A percentile compares a stretch with the other conserved stretches of the same genome.
Conservation (phyloP, 192 early-diverging fungal genomes). For the Polychytrium aggregatum region DNA sequence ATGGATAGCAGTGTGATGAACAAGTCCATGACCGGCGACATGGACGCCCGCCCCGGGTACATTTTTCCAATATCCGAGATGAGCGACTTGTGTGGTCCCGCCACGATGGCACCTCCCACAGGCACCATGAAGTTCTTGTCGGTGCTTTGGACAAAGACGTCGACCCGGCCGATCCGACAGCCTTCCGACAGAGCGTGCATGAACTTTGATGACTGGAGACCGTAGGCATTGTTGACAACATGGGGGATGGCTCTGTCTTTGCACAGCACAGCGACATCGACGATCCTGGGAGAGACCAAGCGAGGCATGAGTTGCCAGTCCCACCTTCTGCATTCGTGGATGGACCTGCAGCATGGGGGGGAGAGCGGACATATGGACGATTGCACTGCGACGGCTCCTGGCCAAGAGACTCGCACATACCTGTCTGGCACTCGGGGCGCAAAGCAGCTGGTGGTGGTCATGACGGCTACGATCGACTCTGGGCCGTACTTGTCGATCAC, state of each 20-base stretch:
- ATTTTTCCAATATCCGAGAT: not conserved
- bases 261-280: not conserved
- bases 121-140: constrained; percentile 8
- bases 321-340: too few species aligned
- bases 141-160: not conserved
- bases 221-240: constrained; percentile 7
- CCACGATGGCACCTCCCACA: not conserved
- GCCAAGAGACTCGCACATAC: not conserved
- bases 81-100: not conserved
- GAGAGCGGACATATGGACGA: too few species aligned
- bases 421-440: constrained; percentile 1
- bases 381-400: too few species aligned
- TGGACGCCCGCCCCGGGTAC: constrained; percentile 1
- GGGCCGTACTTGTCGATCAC: not conserved
- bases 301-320: too few species aligned
- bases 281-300: too few species aligned
- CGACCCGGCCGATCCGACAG: not conserved
- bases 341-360: too few species aligned
- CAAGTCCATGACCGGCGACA: constrained; percentile 1
- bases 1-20: constrained; percentile 1
- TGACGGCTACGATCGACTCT: not conserved
- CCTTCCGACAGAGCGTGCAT: not conserved
- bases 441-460: constrained; percentile 4
- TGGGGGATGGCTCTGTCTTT: not conserved
- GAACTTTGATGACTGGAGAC: not conserved